Base-by-base conservation (phyloP, 441 rosid species). In the Croton setiger region DNA sequence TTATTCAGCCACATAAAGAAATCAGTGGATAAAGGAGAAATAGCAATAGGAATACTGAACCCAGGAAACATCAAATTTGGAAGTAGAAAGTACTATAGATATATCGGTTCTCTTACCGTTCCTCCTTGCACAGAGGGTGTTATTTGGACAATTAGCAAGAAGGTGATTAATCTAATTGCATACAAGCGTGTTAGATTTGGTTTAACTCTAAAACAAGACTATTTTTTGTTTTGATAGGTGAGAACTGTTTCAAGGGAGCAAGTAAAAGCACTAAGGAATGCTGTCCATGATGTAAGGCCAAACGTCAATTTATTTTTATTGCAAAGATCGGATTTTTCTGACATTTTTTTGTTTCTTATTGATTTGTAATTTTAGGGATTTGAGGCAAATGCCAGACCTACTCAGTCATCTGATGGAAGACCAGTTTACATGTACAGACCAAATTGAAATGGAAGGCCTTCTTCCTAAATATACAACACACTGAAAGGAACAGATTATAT, bases 111-210 rank as follows among this genome's bases (percentile, higher is more conserved):
- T 37, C 84, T 82, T 49, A 83, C 92, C 3, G 66, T 67, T n/a
- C 92, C 92, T 72, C 92, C 92, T 2, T 85, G 92, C 81, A 79
- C 85, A 0, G 81, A 87, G 71, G 84, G 85, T 59, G 89, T 87
- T 21, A 72, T 73, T 47, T 85, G 89, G 92, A 79, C 74, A 52
- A 72, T 85, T 60, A 62, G 66, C 69, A 73, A 71, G 37, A 78
- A 75, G 84, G 92, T 85, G 5, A 1, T n/a, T 17, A 4, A 48
- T 27, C 15, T 7, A 1, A 10, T 17, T 31, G 9, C 17, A 33
- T 11, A 23, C 47, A 18, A 2, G 7, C 20, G 0, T 48, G 59
- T 56, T 51, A 4, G 62, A n/a, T 18, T 5, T 2, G 4, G 15
- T 21, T 8, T 20, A 41, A 11, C 14, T 17, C 31, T 55, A 49